phyloP scores from a whole-genome alignment of 768 basidiomycete species.

The Lepiota venenata region DNA sequence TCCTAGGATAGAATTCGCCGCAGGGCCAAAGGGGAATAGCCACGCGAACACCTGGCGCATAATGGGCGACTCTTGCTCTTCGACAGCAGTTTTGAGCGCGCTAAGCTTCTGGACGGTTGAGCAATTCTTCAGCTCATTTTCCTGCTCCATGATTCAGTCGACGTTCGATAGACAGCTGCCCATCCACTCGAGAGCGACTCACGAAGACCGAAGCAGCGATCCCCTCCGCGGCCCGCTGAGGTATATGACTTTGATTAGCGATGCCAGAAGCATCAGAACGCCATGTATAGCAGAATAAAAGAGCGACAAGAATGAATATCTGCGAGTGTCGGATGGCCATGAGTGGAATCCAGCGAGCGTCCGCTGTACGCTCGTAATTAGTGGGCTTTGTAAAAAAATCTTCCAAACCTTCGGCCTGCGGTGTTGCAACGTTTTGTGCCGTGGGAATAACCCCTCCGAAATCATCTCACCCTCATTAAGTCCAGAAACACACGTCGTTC shows the following conservation, averaged over 20 bases:
- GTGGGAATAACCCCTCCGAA: too few relatives aligned
- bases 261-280: constrained; percentile 1
- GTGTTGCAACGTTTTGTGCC: too few relatives aligned
- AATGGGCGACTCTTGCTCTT: constrained; percentile 64
- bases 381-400: too few relatives aligned
- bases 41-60: constrained; percentile 78
- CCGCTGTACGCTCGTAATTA: too few relatives aligned
- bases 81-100: constrained; percentile 56
- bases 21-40: constrained; percentile 89
- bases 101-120: constrained; percentile 41
- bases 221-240: constrained; percentile 7
- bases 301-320: constrained; percentile 35
- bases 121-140: constrained; percentile 8
- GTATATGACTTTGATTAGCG: neutral
- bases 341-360: neutral
- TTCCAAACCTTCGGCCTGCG: too few relatives aligned
- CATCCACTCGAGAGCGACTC: constrained; percentile 1
- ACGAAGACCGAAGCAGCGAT: constrained; percentile 22
- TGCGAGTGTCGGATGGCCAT: constrained; percentile 26
- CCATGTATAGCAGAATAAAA: constrained; percentile 32
- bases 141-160: neutral
- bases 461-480: too few relatives aligned
- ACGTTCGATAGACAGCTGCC: too few relatives aligned
- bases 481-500: too few relatives aligned
- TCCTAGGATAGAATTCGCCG: constrained; percentile 85